These are phyloP conservation scores for Aphanomyces euteiches DNA, from an alignment of 352 stramenopile genomes.

Conservation along the genomic window DNA sequence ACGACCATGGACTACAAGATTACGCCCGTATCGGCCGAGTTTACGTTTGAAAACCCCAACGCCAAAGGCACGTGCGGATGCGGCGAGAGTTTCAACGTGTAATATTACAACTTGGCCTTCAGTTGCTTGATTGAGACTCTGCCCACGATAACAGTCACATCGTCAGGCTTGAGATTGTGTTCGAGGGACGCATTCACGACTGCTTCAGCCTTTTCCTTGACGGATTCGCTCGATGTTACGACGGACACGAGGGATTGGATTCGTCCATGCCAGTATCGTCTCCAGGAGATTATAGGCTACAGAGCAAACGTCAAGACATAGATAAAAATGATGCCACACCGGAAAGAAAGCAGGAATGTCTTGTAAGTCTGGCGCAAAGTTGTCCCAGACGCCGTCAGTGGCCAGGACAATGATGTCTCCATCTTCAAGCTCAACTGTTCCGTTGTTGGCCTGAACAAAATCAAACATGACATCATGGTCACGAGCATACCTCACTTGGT, in stretches of 20 bases:
- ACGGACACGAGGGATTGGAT: constrained; percentile 59
- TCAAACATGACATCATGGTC: neutral
- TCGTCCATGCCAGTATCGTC: constrained; percentile 56
- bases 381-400: constrained; percentile 82
- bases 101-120: constrained; percentile 37
- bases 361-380: constrained; percentile 59
- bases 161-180: constrained; percentile 83
- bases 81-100: constrained; percentile 99
- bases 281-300: constrained; percentile 60
- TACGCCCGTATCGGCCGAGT: constrained; percentile 95
- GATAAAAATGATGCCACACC: constrained; percentile 35
- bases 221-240: constrained; percentile 41
- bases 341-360: constrained; percentile 50
- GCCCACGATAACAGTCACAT: constrained; percentile 75
- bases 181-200: constrained; percentile 63
- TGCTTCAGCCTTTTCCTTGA: constrained; percentile 47
- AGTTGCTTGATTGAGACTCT: constrained; percentile 39
- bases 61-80: constrained; percentile 98
- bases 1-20: constrained; percentile 98
- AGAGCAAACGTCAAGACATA: neutral
- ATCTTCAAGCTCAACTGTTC: constrained; percentile 63
- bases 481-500: constrained; percentile 50
- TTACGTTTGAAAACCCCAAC: constrained; percentile 99
- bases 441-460: constrained; percentile 51
- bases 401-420: constrained; percentile 73